These are phyloP conservation scores for Hansfordia pulvinata DNA, from an alignment of 2,329 filamentous ascomycete genomes.

Conservation along the genomic window DNA sequence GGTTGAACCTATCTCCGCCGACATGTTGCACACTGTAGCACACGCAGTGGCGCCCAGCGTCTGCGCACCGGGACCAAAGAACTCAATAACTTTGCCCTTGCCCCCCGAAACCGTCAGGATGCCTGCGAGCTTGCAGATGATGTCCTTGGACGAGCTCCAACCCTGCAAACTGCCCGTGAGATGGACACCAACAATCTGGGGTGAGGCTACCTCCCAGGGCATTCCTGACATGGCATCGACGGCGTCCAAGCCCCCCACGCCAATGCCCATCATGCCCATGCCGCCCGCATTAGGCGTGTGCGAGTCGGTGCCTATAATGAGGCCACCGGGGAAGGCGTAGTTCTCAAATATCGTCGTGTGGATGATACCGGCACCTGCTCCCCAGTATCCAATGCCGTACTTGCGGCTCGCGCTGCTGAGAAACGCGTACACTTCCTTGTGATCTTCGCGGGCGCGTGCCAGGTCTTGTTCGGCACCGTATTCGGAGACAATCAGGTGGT, in stretches of 20 bases:
- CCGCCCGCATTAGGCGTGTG: slow-evolving; percentile 96
- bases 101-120: slow-evolving; percentile 97
- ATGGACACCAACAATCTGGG: slow-evolving; percentile 92
- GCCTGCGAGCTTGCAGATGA: slow-evolving; percentile 94
- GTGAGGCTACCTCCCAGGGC: slow-evolving; percentile 96
- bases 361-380: slow-evolving; percentile 95
- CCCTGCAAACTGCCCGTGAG: slow-evolving; percentile 79
- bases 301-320: slow-evolving; percentile 94
- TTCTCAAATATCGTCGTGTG: slow-evolving; percentile 98
- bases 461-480: slow-evolving; percentile 88
- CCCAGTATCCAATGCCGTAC: slow-evolving; percentile 99
- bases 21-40: slow-evolving; percentile 67
- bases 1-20: slow-evolving; percentile 67
- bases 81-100: slow-evolving; percentile 81
- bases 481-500: slow-evolving; percentile 98
- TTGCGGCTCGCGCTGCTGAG: slow-evolving; percentile 86
- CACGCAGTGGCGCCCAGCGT: slow-evolving; percentile 71
- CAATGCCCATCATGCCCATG: slow-evolving; percentile 87
- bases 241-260: slow-evolving; percentile 94
- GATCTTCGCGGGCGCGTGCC: slow-evolving; percentile 77
- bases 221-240: slow-evolving; percentile 97
- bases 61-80: slow-evolving; percentile 59
- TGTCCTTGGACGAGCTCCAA: slow-evolving; percentile 91
- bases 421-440: slow-evolving; percentile 99
- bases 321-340: slow-evolving; percentile 96